Percentiles rank a stretch among this genome's conserved stretches.
Conservation (phyloP, 2,329 filamentous ascomycete species). For the Apiospora koreana region DNA sequence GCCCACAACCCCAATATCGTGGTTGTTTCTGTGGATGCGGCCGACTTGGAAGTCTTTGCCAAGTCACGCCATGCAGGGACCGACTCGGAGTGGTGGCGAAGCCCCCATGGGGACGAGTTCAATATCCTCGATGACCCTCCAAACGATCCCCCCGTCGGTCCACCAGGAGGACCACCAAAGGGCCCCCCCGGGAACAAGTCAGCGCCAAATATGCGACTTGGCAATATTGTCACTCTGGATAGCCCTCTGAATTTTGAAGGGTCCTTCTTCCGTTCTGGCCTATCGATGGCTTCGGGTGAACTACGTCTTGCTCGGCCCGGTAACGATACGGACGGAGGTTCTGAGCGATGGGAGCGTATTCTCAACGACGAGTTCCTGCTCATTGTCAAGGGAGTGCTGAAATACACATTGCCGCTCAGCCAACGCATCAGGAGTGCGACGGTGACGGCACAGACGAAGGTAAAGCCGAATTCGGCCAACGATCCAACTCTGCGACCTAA, state of each 20-base stretch:
- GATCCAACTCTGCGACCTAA: constrained; percentile 46
- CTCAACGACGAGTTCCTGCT: constrained; percentile 91
- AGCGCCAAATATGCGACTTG: constrained; percentile 85
- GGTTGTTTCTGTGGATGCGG: constrained; percentile 79
- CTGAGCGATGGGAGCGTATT: constrained; percentile 86
- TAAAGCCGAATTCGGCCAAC: constrained; percentile 64
- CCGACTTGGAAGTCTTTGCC: constrained; percentile 91
- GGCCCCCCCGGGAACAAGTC: constrained; percentile 53
- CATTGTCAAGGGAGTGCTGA: constrained; percentile 86
- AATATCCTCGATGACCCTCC: constrained; percentile 38
- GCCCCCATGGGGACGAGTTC: constrained; percentile 36
- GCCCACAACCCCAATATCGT: constrained; percentile 94
- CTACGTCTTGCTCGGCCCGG: constrained; percentile 81
- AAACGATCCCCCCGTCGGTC: constrained; percentile 46
- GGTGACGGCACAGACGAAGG: constrained; percentile 59
- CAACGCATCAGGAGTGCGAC: constrained; percentile 59
- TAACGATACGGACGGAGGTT: constrained; percentile 85
- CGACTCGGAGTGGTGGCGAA: constrained; percentile 61
- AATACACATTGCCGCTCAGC: constrained; percentile 71
- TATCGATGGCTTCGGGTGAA: constrained; percentile 76
- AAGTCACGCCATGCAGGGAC: constrained; percentile 87
- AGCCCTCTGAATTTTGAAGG: constrained; percentile 87
- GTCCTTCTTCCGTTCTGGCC: constrained; percentile 76
- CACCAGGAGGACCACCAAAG: constrained; percentile 65
- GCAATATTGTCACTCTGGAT: constrained; percentile 83